Base-by-base conservation (phyloP, 768 basidiomycete genomes). In the Mrakia gelida region DNA sequence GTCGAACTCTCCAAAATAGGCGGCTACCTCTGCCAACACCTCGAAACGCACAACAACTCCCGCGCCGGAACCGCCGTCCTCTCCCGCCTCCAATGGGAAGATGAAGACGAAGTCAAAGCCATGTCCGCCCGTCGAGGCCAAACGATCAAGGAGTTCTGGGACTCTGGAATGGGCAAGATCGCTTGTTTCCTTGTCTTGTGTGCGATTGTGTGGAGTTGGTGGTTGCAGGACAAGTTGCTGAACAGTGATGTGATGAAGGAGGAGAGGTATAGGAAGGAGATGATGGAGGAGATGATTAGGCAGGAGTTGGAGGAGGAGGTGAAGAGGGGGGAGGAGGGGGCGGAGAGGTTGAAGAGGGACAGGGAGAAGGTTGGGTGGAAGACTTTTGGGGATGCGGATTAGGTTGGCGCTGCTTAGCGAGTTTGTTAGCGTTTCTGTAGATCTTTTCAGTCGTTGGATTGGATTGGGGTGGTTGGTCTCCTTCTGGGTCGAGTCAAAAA, bases 1-100 rank as follows among this genome's bases (percentile, higher is more conserved):
- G 87, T 89, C n/a, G 85, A 88, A 78, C 86, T 95, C 63, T 90
- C 89, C 3, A 89, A 90, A 65, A 90, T 91, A 49, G 95, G 94
- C 0, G 90, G 88, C 83, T 97, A 94, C 95, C 90, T 96, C 75
- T 91, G 89, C 45, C 86, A 88, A 79, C 82, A 86, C 76, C 85
- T 97, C 9, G 89, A 89, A 0, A 86, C 90, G 79, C 86, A 88
- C 80, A 94, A 89, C 81, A 89, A 88, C 45, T 94, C 92, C 83
- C 87, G 93, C 21, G 93, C 90, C 0, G 93, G 91, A 0, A 88
- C 88, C 78, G 94, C 93, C 84, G 91, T 78, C 85, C 71, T 77
- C 59, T 54, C 76, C 45, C 70, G 76, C 3, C 62, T 77, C 56
- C 30, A 7, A 10, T 77, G 76, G 76, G 76, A 77, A 30, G 76